Base-by-base conservation (phyloP, 2,329 filamentous ascomycete species). In the Curvularia sp. region DNA sequence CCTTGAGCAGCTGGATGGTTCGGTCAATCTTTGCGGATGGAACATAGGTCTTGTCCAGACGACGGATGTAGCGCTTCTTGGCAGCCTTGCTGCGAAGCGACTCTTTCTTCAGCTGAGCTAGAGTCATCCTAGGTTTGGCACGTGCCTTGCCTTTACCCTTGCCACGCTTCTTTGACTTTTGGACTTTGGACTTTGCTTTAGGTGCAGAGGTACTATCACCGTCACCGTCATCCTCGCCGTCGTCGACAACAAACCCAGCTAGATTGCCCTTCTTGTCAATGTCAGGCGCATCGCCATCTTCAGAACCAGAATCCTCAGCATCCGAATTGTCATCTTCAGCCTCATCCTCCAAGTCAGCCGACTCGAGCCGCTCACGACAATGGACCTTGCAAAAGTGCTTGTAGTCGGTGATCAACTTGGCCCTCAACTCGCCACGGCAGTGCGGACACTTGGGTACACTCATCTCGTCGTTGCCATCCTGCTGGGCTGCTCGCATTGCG, bases 1-100 rank as follows among this genome's bases (percentile, higher is more conserved):
- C 74, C 10, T 79, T 72, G 12, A 94, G 78, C 6, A 93, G 81
- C 53, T 90, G 86, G 55, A 91, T 78, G 6, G 87, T 86, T 72
- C 89, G 88, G 21, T 86, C 84, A 28, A 92, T 87, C 76, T 94
- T 95, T 27, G 90, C 87, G 19, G 90, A 95, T 1, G 90, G 83
- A 56, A 89, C 78, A 85, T 87, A 97, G 27, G 86, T 79, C 72
- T 89, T 86, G 23, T 83, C 82, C 6, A 95, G 81, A 50, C 87
- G 89, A 32, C 80, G 80, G 67, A 93, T 83, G 75, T 95, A 97
- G 64, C 84, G 86, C 60, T 81, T 83, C 68, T 88, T 89, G 3
- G 89, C 86, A 12, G 82, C 83, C 27, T 82, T 83, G 75, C 86
- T 94, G 61, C 84, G 86, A 48, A 80, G 79, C 0, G 87, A 88